A percentile compares a stretch with the other conserved stretches of the same genome.
phyloP scores from a whole-genome alignment of 768 basidiomycete species.

The Mycena albidolilacea region DNA sequence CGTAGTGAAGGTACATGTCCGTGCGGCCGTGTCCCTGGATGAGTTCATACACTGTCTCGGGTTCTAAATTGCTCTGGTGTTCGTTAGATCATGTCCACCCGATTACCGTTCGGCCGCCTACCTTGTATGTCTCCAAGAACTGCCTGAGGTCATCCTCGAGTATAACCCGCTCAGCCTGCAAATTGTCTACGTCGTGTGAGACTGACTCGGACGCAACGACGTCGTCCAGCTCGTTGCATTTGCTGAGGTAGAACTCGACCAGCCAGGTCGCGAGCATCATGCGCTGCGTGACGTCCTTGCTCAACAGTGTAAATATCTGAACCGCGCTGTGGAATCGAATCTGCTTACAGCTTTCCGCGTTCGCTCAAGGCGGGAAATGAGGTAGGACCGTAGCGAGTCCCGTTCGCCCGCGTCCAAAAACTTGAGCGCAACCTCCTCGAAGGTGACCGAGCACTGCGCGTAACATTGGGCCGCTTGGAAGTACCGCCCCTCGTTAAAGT shows the following conservation, averaged over 20 bases:
- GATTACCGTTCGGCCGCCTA: conserved; percentile 46
- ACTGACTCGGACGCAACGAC: conserved; percentile 89
- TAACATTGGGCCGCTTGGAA: conserved; percentile 95
- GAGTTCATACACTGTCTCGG: conserved; percentile 89
- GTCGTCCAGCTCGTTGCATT: conserved; percentile 97
- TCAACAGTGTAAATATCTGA: too few species aligned
- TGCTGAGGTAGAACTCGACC: conserved; percentile 96
- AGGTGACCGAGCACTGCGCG: conserved; percentile 88
- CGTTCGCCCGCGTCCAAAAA: conserved; percentile 93
- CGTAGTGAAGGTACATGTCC: conserved; percentile 94
- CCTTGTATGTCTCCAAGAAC: conserved; percentile 96
- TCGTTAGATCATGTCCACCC: conserved; percentile 1
- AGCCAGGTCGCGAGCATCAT: conserved; percentile 99
- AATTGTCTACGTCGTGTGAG: conserved; percentile 87
- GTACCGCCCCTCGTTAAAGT: conserved; percentile 84
- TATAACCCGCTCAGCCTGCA: conserved; percentile 83
- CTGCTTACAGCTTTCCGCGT: conserved; percentile 82
- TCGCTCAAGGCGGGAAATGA: conserved; percentile 89
- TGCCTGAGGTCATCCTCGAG: conserved; percentile 94
- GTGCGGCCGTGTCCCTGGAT: conserved; percentile 94
- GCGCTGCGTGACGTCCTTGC: conserved; percentile 90
- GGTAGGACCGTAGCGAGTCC: conserved; percentile 91
- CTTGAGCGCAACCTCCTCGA: conserved; percentile 93
- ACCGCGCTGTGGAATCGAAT: background rate
- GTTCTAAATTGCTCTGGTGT: conserved; percentile 84